A percentile compares a stretch with the other conserved stretches of the same genome.
Evolutionary conservation across 164 flowering plant species (phyloP).

Genomic region (Litsea cubeba): DNA sequence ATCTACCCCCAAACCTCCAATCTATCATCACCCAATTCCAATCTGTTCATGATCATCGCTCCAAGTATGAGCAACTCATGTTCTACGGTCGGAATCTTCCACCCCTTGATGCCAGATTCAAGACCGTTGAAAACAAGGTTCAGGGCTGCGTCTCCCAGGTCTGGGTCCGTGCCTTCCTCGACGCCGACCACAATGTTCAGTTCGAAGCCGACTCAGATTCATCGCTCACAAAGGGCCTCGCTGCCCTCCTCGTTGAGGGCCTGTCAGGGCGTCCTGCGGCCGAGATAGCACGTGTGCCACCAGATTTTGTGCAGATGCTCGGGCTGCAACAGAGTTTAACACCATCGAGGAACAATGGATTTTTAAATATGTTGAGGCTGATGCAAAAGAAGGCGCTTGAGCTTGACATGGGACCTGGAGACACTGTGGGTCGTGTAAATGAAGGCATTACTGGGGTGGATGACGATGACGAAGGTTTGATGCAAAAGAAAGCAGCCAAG

Average conservation of each 20-base stretch:
- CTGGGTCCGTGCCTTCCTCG: conserved; percentile 84
- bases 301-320: conserved; percentile 67
- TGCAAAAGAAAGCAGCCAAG: not conserved
- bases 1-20: conserved; percentile 68
- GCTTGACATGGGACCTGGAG: conserved; percentile 39
- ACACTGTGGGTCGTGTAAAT: not conserved
- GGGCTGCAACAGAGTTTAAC: conserved; percentile 89
- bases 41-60: conserved; percentile 64
- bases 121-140: conserved; percentile 74
- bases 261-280: conserved; percentile 65
- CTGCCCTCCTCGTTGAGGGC: conserved; percentile 86
- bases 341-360: conserved; percentile 93
- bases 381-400: conserved; percentile 85
- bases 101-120: conserved; percentile 54
- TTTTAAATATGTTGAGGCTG: conserved; percentile 80
- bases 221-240: conserved; percentile 83
- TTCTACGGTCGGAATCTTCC: conserved; percentile 61
- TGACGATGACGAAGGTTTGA: not conserved
- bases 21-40: conserved; percentile 80
- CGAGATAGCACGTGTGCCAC: conserved; percentile 65
- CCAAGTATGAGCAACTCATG: conserved; percentile 82
- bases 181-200: conserved; percentile 43
- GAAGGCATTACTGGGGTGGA: not conserved
- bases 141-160: conserved; percentile 97
- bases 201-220: conserved; percentile 96